Evolutionary conservation across 345 rosid species (phyloP), one percentile per base, ranked within the genome.

Genomic region (Citrus medica): DNA sequence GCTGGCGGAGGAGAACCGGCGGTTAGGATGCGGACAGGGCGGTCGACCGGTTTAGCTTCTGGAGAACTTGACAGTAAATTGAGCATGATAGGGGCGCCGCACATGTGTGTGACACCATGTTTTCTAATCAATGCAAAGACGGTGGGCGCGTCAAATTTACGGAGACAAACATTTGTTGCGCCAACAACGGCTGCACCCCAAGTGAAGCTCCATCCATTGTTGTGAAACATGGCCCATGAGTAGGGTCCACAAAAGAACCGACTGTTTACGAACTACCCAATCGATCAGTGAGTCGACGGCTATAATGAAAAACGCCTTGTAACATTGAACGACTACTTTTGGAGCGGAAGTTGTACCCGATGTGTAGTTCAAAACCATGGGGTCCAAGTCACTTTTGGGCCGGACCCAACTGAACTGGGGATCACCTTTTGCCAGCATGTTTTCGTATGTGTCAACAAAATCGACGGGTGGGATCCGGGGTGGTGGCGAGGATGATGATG

Each of bases 221-320:
- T 78, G 21, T 85, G 88, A 63, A 85, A 85, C 84, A 85, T 82
- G 2, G 88, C n/a, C n/a, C n/a, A n/a, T n/a, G n/a, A n/a, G 88
- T 21, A 85, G 76, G 4, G 84, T 77, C 88, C 88, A 85, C 3
- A 80, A 83, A 35, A 78, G 48, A 82, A 13, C 82, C 0, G 84
- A 80, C 66, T 27, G 76, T 2, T 80, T 30, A 9, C 74, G 79
- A 12, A 79, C 70, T 5, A 67, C 67, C 64, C 78, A 81, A n/a
- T 81, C 79, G 17, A 80, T 61, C 71, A 56, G 64, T 6, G 84
- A 64, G 2, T 78, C 71, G 48, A 82, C 84, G 13, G 84, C 60
- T 48, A 73, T 78, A 9, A 82, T 71, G 56, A 76, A 85, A 14
- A 78, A 72, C 42, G 82, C 85, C 37, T 84, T 80, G 78, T 82